phyloP scores from a whole-genome alignment of 148 eudicot genomes.

The Heliamphora exappendiculata region DNA sequence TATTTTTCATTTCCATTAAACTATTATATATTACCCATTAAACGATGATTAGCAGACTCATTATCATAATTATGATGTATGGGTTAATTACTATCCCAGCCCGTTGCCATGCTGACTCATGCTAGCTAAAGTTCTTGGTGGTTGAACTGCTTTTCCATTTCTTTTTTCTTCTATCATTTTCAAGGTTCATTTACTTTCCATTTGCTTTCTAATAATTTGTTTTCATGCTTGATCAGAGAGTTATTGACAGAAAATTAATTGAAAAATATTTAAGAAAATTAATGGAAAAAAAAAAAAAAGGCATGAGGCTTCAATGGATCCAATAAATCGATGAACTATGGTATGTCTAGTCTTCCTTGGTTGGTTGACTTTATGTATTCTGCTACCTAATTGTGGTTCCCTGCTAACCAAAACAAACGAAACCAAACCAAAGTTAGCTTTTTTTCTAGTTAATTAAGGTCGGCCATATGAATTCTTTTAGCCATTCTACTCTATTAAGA shows the following conservation, averaged over 20 bases:
- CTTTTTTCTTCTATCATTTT: not conserved
- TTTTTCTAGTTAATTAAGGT: too few species aligned
- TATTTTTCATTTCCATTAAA: too few species aligned
- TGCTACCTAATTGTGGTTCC: not conserved
- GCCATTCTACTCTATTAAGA: too few species aligned
- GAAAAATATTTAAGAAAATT: too few species aligned
- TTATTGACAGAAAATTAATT: not conserved
- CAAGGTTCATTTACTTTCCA: not conserved
- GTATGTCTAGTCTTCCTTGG: not conserved
- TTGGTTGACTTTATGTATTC: not conserved
- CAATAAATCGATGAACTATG: not conserved
- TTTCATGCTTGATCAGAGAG: not conserved
- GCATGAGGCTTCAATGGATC: not conserved
- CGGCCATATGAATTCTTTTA: too few species aligned
- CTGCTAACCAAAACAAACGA: not conserved
- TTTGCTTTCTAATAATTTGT: not conserved
- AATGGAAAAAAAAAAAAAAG: too few species aligned
- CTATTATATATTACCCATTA: too few species aligned
- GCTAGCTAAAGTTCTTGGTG: not conserved
- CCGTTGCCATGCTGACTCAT: not conserved
- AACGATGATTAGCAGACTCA: too few species aligned
- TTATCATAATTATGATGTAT: not conserved
- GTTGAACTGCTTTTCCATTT: conserved; percentile 5
- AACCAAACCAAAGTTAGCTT: too few species aligned
- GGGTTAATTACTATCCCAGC: not conserved